A percentile compares a stretch with the other conserved stretches of the same genome.
phyloP scores from a whole-genome alignment of 768 basidiomycete genomes.

The Lactarius trivialis region DNA sequence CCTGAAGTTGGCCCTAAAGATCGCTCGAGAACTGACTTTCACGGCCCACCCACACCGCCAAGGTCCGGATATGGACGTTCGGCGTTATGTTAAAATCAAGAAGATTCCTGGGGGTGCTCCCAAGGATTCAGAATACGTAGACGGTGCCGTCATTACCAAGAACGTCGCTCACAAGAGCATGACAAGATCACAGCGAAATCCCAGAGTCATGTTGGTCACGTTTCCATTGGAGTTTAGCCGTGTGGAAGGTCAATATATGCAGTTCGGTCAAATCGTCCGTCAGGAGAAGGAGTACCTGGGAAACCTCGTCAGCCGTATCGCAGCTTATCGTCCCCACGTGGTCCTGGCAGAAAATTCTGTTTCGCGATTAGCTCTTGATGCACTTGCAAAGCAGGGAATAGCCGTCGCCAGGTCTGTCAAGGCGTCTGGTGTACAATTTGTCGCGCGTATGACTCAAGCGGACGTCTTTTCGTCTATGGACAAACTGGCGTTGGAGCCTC shows the following conservation, averaged over 20 bases:
- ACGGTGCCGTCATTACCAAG: constrained; percentile 95
- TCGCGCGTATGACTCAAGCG: constrained; percentile 91
- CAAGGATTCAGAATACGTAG: constrained; percentile 91
- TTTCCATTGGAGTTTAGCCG: constrained; percentile 93
- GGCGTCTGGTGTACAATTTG: constrained; percentile 74
- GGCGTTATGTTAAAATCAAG: constrained; percentile 96
- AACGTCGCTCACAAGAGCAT: constrained; percentile 96
- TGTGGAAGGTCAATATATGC: constrained; percentile 87
- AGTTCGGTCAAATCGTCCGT: constrained; percentile 82
- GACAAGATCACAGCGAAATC: constrained; percentile 74
- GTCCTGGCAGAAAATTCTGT: constrained; percentile 90
- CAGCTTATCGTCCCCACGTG: constrained; percentile 86
- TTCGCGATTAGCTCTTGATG: constrained; percentile 83
- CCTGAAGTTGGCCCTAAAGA: constrained; percentile 72
- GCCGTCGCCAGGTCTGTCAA: constrained; percentile 89
- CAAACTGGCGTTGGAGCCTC: constrained; percentile 82
- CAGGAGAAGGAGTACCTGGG: constrained; percentile 92
- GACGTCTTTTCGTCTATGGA: constrained; percentile 96
- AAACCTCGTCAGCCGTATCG: constrained; percentile 81
- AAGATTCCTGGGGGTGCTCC: constrained; percentile 94
- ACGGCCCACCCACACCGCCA: constrained; percentile 62
- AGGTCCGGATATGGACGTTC: constrained; percentile 91
- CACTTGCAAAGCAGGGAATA: constrained; percentile 76
- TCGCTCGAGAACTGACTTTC: constrained; percentile 81
- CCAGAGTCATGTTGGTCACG: constrained; percentile 93